phyloP scores from a whole-genome alignment of 176 grass and related monocot genomes.

The Avena eriantha region DNA sequence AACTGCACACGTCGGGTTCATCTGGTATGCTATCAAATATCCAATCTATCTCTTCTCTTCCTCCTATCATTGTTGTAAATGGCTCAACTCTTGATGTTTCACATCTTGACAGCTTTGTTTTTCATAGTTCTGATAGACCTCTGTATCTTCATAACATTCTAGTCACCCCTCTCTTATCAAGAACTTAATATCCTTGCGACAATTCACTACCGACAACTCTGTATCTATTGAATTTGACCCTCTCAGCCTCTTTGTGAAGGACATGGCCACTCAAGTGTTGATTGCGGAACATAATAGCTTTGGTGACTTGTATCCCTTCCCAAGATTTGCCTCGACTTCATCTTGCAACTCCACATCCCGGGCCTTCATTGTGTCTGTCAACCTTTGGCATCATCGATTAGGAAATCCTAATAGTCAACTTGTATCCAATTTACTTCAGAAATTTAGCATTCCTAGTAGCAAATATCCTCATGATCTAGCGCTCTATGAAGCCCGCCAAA shows the following conservation, averaged over 20 bases:
- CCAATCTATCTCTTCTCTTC: not conserved
- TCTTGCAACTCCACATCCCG: not conserved
- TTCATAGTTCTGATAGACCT: not conserved
- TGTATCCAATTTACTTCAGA: not conserved
- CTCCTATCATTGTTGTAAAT: not conserved
- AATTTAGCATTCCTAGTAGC: not conserved
- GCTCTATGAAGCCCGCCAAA: not conserved
- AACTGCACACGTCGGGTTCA: not conserved
- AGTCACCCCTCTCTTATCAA: not conserved
- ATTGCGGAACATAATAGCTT: not conserved
- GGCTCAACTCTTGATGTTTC: not conserved
- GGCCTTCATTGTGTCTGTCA: not conserved
- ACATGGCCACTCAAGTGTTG: not conserved
- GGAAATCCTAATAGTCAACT: not conserved
- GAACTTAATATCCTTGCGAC: not conserved
- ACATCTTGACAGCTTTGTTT: not conserved
- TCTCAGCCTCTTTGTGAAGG: not conserved
- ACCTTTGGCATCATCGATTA: not conserved
- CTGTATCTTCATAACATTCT: not conserved
- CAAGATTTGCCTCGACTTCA: not conserved
- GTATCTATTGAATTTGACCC: not conserved
- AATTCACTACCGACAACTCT: not conserved
- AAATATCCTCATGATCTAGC: not conserved
- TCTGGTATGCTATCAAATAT: not conserved
- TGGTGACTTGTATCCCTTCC: not conserved